A percentile compares a stretch with the other conserved stretches of the same genome.
phyloP scores from a whole-genome alignment of 2,329 filamentous ascomycete genomes.

The Penicillium crustosum region DNA sequence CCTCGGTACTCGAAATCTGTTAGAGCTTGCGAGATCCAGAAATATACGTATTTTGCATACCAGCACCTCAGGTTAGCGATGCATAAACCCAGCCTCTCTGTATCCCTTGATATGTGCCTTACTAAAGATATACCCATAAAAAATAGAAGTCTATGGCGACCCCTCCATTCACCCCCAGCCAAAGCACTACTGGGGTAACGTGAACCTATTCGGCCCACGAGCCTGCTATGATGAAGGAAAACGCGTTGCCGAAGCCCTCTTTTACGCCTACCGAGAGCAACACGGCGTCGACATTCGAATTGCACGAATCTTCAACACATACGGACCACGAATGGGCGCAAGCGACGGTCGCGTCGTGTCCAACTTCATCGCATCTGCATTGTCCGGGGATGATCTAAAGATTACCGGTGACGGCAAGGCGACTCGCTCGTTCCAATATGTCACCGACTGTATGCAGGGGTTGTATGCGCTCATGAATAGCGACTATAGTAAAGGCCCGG shows the following conservation, averaged over 20 bases:
- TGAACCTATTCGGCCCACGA: constrained; percentile 44
- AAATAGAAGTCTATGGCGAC: constrained; percentile 32
- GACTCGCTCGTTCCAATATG: constrained; percentile 35
- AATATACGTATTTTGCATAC: constrained; percentile 32
- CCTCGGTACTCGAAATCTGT: constrained; percentile 34
- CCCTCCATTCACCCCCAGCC: constrained; percentile 33
- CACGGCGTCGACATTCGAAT: constrained; percentile 31
- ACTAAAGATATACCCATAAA: neutral
- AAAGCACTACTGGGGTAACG: constrained; percentile 41
- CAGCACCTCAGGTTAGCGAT: constrained; percentile 30
- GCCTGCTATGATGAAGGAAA: constrained; percentile 49
- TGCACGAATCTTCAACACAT: constrained; percentile 39
- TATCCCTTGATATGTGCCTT: neutral
- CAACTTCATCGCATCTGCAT: constrained; percentile 33
- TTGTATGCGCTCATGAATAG: constrained; percentile 32
- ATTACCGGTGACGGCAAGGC: constrained; percentile 33
- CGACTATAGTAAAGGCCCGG: constrained; percentile 24
- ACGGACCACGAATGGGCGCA: constrained; percentile 33
- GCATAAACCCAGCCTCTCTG: neutral
- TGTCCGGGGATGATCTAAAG: constrained; percentile 26
- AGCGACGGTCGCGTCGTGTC: constrained; percentile 36
- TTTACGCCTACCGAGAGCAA: constrained; percentile 33
- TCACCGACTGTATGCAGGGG: constrained; percentile 32
- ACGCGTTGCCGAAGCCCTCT: constrained; percentile 41
- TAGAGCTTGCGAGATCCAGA: constrained; percentile 30